A percentile compares a stretch with the other conserved stretches of the same genome.
Evolutionary conservation across 306 rosid genomes (phyloP).

Genomic region (Lathyrus oleraceus): DNA sequence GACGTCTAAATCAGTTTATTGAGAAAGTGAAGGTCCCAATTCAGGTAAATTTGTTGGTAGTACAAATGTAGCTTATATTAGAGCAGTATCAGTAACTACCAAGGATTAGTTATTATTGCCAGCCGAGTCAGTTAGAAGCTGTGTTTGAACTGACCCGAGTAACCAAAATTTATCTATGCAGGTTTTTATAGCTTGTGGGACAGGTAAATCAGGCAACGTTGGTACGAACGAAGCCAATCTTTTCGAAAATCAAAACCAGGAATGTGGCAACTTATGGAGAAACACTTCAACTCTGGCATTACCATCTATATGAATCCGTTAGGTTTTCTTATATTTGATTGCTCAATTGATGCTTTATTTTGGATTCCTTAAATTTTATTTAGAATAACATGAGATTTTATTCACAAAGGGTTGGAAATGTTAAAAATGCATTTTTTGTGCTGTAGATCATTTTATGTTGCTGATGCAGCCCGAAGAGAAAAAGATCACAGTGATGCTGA

Average conservation of each 20-base stretch:
- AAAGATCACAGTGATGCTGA: slow-evolving; percentile 93
- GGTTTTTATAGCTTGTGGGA: slow-evolving; percentile 90
- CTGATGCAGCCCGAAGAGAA: slow-evolving; percentile 92
- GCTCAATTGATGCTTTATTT: slow-evolving; percentile 14
- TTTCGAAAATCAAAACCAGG: slow-evolving; percentile 88
- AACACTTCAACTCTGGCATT: slow-evolving; percentile 82
- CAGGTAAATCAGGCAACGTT: slow-evolving; percentile 51
- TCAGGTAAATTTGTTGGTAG: slow-evolving; percentile 58
- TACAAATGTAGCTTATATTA: slow-evolving; percentile 18
- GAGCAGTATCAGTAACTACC: too few relatives aligned
- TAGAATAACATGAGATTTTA: slow-evolving; percentile 1
- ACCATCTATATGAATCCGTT: slow-evolving; percentile 78
- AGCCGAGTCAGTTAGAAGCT: background rate
- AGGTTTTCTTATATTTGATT: slow-evolving; percentile 38
- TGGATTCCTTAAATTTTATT: slow-evolving; percentile 16
- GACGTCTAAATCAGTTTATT: slow-evolving; percentile 80
- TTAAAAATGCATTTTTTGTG: slow-evolving; percentile 26
- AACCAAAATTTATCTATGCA: slow-evolving; percentile 40
- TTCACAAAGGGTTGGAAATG: slow-evolving; percentile 19
- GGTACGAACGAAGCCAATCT: slow-evolving; percentile 52
- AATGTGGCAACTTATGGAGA: slow-evolving; percentile 86
- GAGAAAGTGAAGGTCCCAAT: slow-evolving; percentile 74
- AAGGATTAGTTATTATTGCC: too few relatives aligned
- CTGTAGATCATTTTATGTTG: slow-evolving; percentile 85
- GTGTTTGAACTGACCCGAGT: slow-evolving; percentile 18